Evolutionary conservation across 805 yeast species (phyloP), one percentile per base, ranked within the genome.

Genomic region (Schwanniomyces sp.): DNA sequence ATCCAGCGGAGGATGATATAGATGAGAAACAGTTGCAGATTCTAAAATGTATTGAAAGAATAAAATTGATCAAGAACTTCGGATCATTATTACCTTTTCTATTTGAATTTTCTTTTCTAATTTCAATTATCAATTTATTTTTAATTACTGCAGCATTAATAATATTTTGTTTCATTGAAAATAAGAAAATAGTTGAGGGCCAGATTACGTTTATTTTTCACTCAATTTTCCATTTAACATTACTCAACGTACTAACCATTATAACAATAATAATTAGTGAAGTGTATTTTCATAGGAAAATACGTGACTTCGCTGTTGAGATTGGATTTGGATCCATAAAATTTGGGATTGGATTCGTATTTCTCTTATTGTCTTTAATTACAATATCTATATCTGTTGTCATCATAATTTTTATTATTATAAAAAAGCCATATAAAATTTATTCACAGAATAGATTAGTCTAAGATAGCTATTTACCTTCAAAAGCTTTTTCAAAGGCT

Each of bases 401-500:
- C 10, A 18, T 44, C 5, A 29, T 21, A 27, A 6, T 28, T 21
- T 11, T 44, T 26, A 12, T 21, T 14, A 36, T 37, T 29, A 36
- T 38, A 34, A 43, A 34, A 43, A 43, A 29, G n/a, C n/a, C 28
- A 41, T 24, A 25, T 21, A 25, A n/a, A 26, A 26, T 7, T 21
- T 7, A 26, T 25, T 14, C 21, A 11, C 32, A 18, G 41, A 26
- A 25, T 14, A 14, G 12, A 26, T 18, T 12, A 18, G 18, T 26
- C 14, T 39, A 18, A n/a, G 12, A 9, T 26, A 32, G 17, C 17
- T 32, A 32, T 16, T 32, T 32, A 32, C 36, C 21, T 32, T 32
- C 36, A 59, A 76, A 86, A 40, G 85, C 87, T 41, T 69, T 70
- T 59, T 80, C 79, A 72, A 94, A 88, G 30, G 97, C 80, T 70